Conservation (phyloP, 768 basidiomycete species). For the Cantharellus cinnabarinus region DNA sequence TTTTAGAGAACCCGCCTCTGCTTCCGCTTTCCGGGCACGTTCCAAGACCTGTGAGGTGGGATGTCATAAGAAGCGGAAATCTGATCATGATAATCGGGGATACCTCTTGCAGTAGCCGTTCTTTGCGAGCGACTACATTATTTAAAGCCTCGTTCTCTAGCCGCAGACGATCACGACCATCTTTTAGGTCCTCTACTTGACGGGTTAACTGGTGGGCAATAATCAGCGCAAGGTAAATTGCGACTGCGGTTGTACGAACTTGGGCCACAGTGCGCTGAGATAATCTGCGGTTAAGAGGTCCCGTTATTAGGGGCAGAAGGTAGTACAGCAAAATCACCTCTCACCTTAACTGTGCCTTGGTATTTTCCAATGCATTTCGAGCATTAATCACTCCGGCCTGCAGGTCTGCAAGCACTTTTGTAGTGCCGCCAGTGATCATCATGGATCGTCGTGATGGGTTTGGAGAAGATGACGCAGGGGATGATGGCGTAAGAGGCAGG, state of each 20-base stretch:
- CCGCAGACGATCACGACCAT: constrained; percentile 59
- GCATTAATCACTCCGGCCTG: constrained; percentile 68
- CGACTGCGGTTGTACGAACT: constrained; percentile 7
- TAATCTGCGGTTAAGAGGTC: constrained; percentile 14
- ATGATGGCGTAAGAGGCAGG: constrained; percentile 17
- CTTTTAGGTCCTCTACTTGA: constrained; percentile 76
- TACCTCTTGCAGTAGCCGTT: constrained; percentile 71
- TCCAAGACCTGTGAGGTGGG: constrained; percentile 37
- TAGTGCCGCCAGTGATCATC: constrained; percentile 48
- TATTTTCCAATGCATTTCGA: constrained; percentile 66
- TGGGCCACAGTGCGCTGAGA: constrained; percentile 71
- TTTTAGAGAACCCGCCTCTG: constrained; percentile 47
- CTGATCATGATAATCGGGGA: constrained; percentile 6
- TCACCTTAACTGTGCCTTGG: constrained; percentile 51
- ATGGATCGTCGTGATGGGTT: constrained; percentile 15
- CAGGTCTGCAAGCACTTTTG: constrained; percentile 72
- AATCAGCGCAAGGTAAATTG: neutral
- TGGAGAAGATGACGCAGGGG: constrained; percentile 28
- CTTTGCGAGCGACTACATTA: constrained; percentile 74
- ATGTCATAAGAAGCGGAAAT: neutral
- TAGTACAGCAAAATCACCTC: neutral
- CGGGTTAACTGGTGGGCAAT: constrained; percentile 30
- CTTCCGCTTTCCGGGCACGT: constrained; percentile 71
- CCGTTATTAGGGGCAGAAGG: neutral
- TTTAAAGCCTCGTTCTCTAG: constrained; percentile 77